Base-by-base conservation (phyloP, 2,329 filamentous ascomycete genomes). In the Colletotrichum lindemuthianum region DNA sequence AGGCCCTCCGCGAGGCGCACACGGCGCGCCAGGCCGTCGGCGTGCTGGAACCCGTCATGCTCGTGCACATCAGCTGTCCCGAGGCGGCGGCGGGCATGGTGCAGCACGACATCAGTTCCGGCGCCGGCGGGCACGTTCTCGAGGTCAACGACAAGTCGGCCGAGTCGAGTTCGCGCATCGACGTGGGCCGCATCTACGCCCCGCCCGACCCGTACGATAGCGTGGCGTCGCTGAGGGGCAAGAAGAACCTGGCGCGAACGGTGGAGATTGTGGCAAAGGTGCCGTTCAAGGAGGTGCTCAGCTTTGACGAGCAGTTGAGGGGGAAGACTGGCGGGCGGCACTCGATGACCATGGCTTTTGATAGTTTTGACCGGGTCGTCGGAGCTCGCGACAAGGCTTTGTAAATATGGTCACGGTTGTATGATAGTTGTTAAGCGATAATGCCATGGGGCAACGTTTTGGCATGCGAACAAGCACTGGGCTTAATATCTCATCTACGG, bases 261-360 rank as follows among this genome's bases (percentile, higher is more conserved):
- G 81, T 84, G 63, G 85, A 90, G 53, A 92, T 99, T 69, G 89
- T 90, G 10, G 96, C 94, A 24, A 88, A 92, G 71, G 95, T 98
- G 34, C 96, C 96, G 37, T 83, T 98, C 71, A 96, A 96, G 78
- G 95, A 98, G 78, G 97, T 98, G 92, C 90, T 98, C 40, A 92
- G 95, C 45, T 99, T 98, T 76, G 82, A 98, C 70, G 92, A 93
- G 75, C 92, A 96, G 74, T 78, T 99, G 68, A 84, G 96, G 56
- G 94, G 92, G 77, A 85, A 97, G 81, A 99, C 95, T 4, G 92
- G 90, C 3, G 96, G 96, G 0, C 84, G 96, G 2, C 86, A 88
- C 72, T 81, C 84, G 6, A 79, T 88, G 74, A 85, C 84, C 1
- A 85, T 88, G 84, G 79, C 83, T 4, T 82, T 87, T 70, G 85